Evolutionary conservation across 768 basidiomycete genomes (phyloP), one percentile per base, ranked within the genome.

Genomic region (Clitopilus hobsonii): DNA sequence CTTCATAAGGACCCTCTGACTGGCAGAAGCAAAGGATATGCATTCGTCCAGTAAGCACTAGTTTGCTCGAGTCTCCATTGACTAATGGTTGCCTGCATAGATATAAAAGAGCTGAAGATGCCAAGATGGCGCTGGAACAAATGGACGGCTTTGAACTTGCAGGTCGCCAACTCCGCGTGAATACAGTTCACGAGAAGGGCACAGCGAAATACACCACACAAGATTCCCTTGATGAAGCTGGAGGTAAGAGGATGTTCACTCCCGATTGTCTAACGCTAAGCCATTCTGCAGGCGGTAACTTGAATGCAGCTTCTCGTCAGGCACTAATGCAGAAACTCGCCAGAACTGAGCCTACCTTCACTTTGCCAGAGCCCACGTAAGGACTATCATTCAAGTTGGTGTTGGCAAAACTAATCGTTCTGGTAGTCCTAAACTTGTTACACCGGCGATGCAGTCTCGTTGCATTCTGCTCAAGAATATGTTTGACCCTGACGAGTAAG

Each of bases 281-380:
- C 32, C 29, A 41, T 29, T 18, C 14, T 28, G 27, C 26, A 95
- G 93, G 90, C 72, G 91, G 91, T 91, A 93, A 93, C 82, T 84
- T 97, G 80, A 97, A 97, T 78, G 91, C 91, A 79, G 91, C 91
- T 67, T 93, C 94, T 68, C 91, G 97, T 75, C 94, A 97, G 80
- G 92, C 94, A 72, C 92, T 99, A 78, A 99, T 99, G 97, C 93
- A 95, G 77, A 99, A 98, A 86, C 91, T 99, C 83, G 94, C 97
- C 71, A 93, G 97, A 79, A 91, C 85, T 74, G 90, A 92, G 65
- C 77, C 82, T 45, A 71, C 85, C 50, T 72, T 81, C 50, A 67
- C 74, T 54, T 77, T 74, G 64, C 78, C 82, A 60, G 77, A 84
- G 63, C 81, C 85, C 23, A 69, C 82, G 90, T 51, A 24, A 16